These are phyloP conservation scores for Thelonectria discophora DNA, from an alignment of 2,329 filamentous ascomycete species.

Conservation along the genomic window DNA sequence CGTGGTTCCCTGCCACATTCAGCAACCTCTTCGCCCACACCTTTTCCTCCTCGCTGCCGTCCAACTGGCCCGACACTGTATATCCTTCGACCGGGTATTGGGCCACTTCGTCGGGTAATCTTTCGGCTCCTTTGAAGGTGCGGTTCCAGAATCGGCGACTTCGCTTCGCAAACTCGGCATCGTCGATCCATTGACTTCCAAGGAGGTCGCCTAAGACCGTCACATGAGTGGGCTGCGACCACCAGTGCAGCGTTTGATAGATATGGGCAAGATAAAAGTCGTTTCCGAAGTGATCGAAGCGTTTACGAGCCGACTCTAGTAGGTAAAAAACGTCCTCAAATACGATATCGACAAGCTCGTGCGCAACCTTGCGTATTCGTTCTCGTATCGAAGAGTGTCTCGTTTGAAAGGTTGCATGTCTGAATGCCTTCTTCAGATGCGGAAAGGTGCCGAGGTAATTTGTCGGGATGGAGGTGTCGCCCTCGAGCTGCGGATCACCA, in stretches of 20 bases:
- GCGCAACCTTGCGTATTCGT: constrained; percentile 61
- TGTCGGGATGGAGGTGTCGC: constrained; percentile 82
- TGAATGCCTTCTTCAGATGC: constrained; percentile 58
- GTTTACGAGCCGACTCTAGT: constrained; percentile 76
- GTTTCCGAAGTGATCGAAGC: constrained; percentile 89
- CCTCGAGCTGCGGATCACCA: constrained; percentile 93
- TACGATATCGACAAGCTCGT: constrained; percentile 69
- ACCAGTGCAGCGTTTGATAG: constrained; percentile 85
- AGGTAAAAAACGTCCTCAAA: constrained; percentile 75
- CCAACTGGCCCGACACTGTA: constrained; percentile 59
- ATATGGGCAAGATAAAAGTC: constrained; percentile 95
- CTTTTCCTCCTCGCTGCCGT: constrained; percentile 53
- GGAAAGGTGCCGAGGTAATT: constrained; percentile 62
- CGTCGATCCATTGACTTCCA: constrained; percentile 92
- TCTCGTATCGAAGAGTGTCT: constrained; percentile 58
- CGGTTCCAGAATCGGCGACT: constrained; percentile 81
- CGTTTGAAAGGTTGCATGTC: constrained; percentile 59
- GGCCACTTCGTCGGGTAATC: constrained; percentile 67
- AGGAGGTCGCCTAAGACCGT: constrained; percentile 90
- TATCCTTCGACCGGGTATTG: constrained; percentile 59
- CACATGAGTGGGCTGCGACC: constrained; percentile 84
- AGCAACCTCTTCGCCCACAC: constrained; percentile 82
- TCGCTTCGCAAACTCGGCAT: constrained; percentile 82
- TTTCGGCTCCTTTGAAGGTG: constrained; percentile 75
- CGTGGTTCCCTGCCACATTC: constrained; percentile 94